phyloP scores from a whole-genome alignment of 139 green algal species.

The Helicosporidium sp. region DNA sequence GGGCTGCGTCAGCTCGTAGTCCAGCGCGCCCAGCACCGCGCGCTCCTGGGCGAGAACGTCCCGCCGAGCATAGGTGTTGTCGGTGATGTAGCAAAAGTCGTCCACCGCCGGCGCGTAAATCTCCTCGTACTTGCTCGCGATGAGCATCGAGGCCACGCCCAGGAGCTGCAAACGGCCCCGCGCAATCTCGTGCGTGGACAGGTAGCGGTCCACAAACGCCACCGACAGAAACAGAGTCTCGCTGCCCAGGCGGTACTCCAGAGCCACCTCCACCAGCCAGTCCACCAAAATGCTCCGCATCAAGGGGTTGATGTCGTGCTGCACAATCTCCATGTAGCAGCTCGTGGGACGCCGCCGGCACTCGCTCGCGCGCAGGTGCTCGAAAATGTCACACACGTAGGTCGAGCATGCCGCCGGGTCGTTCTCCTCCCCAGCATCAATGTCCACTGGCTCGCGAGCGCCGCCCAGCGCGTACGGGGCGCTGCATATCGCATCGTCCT shows the following conservation, averaged over 20 bases:
- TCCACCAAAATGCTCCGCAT: conserved; percentile 92
- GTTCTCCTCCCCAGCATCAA: conserved; percentile 42
- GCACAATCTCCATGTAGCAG: conserved; percentile 50
- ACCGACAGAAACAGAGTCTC: conserved; percentile 83
- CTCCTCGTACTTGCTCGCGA: conserved; percentile 94
- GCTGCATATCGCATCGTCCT: too few species aligned
- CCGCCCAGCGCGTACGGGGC: too few species aligned
- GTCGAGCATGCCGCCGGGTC: conserved; percentile 51
- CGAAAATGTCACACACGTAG: conserved; percentile 56
- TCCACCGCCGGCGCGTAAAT: conserved; percentile 67
- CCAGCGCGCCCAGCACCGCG: conserved; percentile 51
- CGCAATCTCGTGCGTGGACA: conserved; percentile 35
- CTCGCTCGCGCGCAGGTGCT: conserved; percentile 32
- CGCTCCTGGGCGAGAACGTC: conserved; percentile 61
- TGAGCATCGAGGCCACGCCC: conserved; percentile 78
- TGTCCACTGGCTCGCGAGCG: conserved; percentile 34
- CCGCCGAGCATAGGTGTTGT: conserved; percentile 84
- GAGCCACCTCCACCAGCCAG: conserved; percentile 83
- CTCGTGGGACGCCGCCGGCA: conserved; percentile 28
- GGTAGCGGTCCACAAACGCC: conserved; percentile 73
- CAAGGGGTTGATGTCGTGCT: conserved; percentile 67
- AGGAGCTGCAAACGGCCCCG: conserved; percentile 51
- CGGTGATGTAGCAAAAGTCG: conserved; percentile 93
- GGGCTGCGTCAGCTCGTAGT: conserved; percentile 74
- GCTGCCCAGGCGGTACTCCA: conserved; percentile 79